phyloP scores from a whole-genome alignment of 306 rosid genomes.

The Fagus sylvatica region DNA sequence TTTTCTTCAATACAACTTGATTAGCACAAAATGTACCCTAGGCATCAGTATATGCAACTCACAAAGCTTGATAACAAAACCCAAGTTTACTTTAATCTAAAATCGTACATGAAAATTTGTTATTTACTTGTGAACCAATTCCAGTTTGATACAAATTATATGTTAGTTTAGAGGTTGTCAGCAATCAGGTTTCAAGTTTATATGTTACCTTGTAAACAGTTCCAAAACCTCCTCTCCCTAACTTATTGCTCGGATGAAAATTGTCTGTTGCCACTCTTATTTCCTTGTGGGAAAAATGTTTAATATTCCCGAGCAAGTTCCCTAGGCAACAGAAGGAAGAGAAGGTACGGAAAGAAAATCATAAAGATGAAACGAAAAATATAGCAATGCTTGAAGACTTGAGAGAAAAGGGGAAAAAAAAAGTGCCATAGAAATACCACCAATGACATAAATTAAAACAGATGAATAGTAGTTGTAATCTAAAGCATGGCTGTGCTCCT shows the following conservation, averaged over 20 bases:
- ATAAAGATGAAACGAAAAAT: conserved; percentile 8
- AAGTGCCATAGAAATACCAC: neutral
- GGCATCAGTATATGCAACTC: neutral
- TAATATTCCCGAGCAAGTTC: conserved; percentile 47
- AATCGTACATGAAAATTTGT: neutral
- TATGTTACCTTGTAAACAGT: conserved; percentile 76
- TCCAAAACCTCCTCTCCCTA: conserved; percentile 96
- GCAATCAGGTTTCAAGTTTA: neutral
- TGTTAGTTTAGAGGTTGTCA: no score
- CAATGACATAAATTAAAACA: neutral
- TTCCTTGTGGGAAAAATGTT: conserved; percentile 62
- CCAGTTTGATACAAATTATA: no score
- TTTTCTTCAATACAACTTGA: neutral
- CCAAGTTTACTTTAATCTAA: neutral
- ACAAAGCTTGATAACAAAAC: neutral
- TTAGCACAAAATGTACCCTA: neutral
- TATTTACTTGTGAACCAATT: neutral
- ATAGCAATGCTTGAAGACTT: neutral
- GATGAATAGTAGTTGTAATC: conserved; percentile 13
- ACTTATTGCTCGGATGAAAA: conserved; percentile 62
- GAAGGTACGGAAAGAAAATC: conserved; percentile 3
- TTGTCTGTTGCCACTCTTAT: conserved; percentile 69
- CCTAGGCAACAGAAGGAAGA: conserved; percentile 44
- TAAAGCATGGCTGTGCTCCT: neutral
- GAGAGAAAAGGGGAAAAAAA: neutral